Evolutionary conservation across 2,329 filamentous ascomycete genomes (phyloP).

Genomic region (Metarhizium rileyi): DNA sequence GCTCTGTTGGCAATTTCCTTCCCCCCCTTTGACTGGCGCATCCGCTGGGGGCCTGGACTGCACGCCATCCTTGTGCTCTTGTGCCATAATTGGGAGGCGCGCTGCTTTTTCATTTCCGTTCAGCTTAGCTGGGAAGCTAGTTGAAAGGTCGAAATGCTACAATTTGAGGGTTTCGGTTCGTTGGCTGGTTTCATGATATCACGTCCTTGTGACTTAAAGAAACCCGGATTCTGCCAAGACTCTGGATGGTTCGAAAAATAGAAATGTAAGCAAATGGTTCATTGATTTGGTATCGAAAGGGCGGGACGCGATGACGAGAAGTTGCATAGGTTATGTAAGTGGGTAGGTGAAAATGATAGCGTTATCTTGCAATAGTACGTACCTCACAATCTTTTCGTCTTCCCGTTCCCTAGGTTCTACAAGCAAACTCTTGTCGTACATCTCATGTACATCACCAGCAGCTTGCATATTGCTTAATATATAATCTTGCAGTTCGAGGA

Average conservation of each 20-base stretch:
- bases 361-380: slow-evolving; percentile 29
- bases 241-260: slow-evolving; percentile 25
- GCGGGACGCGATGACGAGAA: background rate
- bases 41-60: background rate
- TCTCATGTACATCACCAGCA: slow-evolving; percentile 93
- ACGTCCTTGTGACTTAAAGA: slow-evolving; percentile 30
- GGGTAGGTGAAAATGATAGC: background rate
- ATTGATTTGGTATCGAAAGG: too few relatives aligned
- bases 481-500: slow-evolving; percentile 90
- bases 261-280: slow-evolving; percentile 2
- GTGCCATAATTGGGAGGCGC: background rate
- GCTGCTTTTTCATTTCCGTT: background rate
- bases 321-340: background rate
- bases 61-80: background rate
- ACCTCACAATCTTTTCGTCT: slow-evolving; percentile 99
- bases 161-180: background rate
- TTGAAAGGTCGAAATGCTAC: background rate
- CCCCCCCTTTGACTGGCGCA: background rate
- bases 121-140: background rate
- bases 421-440: slow-evolving; percentile 94
- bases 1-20: background rate
- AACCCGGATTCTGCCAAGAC: slow-evolving; percentile 53
- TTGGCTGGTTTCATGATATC: slow-evolving; percentile 2
- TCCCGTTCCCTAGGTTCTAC: slow-evolving; percentile 93
- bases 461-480: slow-evolving; percentile 94